phyloP scores from a whole-genome alignment of 1,284 basidiomycete species.

The Malassezia dermatis region DNA sequence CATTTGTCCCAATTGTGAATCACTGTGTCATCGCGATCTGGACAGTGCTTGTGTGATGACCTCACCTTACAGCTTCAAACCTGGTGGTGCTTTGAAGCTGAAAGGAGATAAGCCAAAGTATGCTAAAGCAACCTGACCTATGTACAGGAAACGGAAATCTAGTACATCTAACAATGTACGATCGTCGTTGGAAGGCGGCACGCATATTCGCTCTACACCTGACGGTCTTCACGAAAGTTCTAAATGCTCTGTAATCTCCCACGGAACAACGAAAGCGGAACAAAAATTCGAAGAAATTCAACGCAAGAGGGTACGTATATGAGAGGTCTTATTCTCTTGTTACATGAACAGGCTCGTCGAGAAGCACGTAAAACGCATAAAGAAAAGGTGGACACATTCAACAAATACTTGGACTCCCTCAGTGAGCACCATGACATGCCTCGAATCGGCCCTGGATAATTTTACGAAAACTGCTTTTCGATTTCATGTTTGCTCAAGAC shows the following conservation, averaged over 20 bases:
- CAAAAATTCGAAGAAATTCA: slow-evolving; percentile 76
- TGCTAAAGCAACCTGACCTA: background rate
- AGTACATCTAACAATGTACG: background rate
- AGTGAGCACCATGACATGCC: slow-evolving; percentile 90
- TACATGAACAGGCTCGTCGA: slow-evolving; percentile 57
- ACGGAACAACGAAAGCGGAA: slow-evolving; percentile 76
- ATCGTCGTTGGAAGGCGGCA: background rate
- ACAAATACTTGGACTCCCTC: slow-evolving; percentile 72
- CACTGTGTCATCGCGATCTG: background rate
- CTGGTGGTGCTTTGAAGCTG: slow-evolving; percentile 43
- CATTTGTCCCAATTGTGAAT: background rate
- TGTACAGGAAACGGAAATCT: slow-evolving; percentile 19
- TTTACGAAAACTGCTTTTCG: background rate
- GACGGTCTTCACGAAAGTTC: background rate
- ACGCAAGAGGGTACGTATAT: slow-evolving; percentile 61
- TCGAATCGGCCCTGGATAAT: slow-evolving; percentile 54
- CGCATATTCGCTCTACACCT: background rate
- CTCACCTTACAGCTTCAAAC: slow-evolving; percentile 34
- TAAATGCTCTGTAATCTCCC: background rate
- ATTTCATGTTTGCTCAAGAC: background rate
- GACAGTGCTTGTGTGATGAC: slow-evolving; percentile 8
- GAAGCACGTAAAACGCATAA: slow-evolving; percentile 82
- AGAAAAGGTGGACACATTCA: slow-evolving; percentile 77
- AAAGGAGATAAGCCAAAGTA: slow-evolving; percentile 18
- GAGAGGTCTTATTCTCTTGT: background rate